Evolutionary conservation across 1,284 basidiomycete genomes (phyloP).

Genomic region (Sporisorium exsertum): DNA sequence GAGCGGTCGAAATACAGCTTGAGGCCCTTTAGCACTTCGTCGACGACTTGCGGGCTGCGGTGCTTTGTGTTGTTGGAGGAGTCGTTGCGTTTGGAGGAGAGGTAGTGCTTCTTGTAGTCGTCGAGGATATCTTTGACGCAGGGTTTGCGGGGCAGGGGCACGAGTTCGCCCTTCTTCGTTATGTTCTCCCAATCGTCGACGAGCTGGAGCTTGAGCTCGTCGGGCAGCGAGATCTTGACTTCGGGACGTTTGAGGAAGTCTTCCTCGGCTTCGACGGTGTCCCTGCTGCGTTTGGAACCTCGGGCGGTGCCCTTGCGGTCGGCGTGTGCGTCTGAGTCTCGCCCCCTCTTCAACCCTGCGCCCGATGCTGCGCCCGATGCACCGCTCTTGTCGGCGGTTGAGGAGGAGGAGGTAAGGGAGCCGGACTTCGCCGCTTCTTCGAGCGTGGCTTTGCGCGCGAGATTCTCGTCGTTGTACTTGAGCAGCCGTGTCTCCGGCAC

Average conservation of each 20-base stretch:
- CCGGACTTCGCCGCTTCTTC: slow-evolving; percentile 66
- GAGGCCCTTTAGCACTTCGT: slow-evolving; percentile 88
- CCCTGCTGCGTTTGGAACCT: slow-evolving; percentile 36
- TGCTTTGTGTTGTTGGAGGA: not conserved
- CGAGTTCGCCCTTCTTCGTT: slow-evolving; percentile 90
- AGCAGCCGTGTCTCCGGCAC: slow-evolving; percentile 85
- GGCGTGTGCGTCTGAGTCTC: not conserved
- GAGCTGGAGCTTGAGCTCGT: slow-evolving; percentile 85
- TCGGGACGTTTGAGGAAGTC: slow-evolving; percentile 81
- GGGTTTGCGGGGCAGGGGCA: slow-evolving; percentile 84
- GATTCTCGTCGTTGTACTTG: slow-evolving; percentile 86
- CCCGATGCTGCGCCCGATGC: slow-evolving; percentile 23
- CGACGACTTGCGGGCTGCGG: slow-evolving; percentile 73
- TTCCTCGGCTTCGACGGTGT: slow-evolving; percentile 69
- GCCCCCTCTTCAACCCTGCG: slow-evolving; percentile 20
- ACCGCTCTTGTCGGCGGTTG: slow-evolving; percentile 20
- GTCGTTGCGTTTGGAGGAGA: slow-evolving; percentile 13
- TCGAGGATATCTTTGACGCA: slow-evolving; percentile 82
- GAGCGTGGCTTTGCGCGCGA: slow-evolving; percentile 78
- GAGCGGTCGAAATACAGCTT: slow-evolving; percentile 92
- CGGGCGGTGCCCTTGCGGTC: slow-evolving; percentile 9
- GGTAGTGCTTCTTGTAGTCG: slow-evolving; percentile 74
- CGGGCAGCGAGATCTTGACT: slow-evolving; percentile 89
- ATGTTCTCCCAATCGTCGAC: slow-evolving; percentile 99
- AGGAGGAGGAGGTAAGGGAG: slow-evolving; percentile 46